Evolutionary conservation across 176 grass and related monocot genomes (phyloP), one percentile per base, ranked within the genome.

Genomic region (Cenchrus purpureus): DNA sequence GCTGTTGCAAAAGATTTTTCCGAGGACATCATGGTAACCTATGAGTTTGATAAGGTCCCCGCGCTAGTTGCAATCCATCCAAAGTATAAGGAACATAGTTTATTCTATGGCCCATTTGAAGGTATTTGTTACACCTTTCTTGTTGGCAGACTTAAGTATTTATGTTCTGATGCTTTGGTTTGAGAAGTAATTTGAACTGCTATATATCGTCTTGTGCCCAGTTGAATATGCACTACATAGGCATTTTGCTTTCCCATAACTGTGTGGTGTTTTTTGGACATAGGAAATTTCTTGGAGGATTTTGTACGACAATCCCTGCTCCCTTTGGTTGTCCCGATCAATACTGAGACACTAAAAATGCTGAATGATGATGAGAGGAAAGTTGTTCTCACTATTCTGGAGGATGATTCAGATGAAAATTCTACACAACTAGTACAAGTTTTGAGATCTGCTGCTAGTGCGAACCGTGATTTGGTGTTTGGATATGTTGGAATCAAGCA

Each of bases 91-190:
- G 96, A 98, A 78, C 81, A 90, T 80, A 94, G 65, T 88, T 88
- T 95, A n/a, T 95, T 95, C 84, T 98, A 95, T 83, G 96, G 93
- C 29, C 93, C 96, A 60, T 98, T 95, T 86, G 93, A 98, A 95
- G 95, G 93, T 98, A 91, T 69, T 62, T 85, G 20, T 79, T 82
- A 50, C 68, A 66, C 28, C 25, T 65, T 66, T 37, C 10, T 70
- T 85, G 20, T 73, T 44, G 70, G 56, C 58, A 71, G 25, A 25
- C 25, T 71, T 22, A 73, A 28, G 45, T 86, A 8, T 12, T 31
- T 40, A 0, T 86, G 61, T 63, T 43, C 25, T 57, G 10, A 54
- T 76, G 20, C 52, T 44, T 76, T 45, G 54, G 37, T 63, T 53
- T 50, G 25, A 49, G 34, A 65, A 66, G 12, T 79, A 74, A 68